Conservation (phyloP, 2,329 filamentous ascomycete species). For the Hymenoscyphus linearis region DNA sequence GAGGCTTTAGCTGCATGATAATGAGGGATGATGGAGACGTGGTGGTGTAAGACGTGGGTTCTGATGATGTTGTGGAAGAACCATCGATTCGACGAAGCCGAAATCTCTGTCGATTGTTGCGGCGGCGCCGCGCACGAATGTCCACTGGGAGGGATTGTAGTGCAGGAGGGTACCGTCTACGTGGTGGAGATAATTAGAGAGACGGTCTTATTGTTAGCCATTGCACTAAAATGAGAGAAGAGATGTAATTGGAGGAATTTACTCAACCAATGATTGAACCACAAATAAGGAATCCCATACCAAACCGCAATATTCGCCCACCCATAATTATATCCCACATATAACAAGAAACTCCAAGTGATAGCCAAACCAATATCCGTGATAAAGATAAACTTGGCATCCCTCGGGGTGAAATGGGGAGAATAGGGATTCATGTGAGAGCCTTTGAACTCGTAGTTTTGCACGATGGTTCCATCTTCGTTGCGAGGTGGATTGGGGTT, state of each 20-base stretch:
- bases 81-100: conserved; percentile 87
- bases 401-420: conserved; percentile 86
- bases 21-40: conserved; percentile 92
- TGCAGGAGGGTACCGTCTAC: conserved; percentile 91
- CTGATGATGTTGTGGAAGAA: conserved; percentile 95
- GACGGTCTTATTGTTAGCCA: conserved; percentile 45
- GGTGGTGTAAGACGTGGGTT: conserved; percentile 97
- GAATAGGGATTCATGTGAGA: conserved; percentile 79
- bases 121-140: conserved; percentile 86
- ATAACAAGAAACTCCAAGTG: conserved; percentile 51
- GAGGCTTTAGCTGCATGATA: conserved; percentile 93
- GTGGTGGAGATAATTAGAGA: conserved; percentile 98
- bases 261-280: conserved; percentile 99
- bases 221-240: background rate
- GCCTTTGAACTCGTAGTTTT: background rate
- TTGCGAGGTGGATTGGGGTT: conserved; percentile 85
- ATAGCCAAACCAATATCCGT: conserved; percentile 75
- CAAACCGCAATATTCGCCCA: conserved; percentile 84
- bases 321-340: conserved; percentile 72
- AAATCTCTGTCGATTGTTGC: conserved; percentile 97
- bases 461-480: conserved; percentile 68
- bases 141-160: conserved; percentile 83
- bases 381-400: conserved; percentile 79
- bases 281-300: conserved; percentile 93
- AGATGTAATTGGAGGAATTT: conserved; percentile 44